Base-by-base conservation (phyloP, 805 yeast species). In the Spathaspora hagerdaliae region DNA sequence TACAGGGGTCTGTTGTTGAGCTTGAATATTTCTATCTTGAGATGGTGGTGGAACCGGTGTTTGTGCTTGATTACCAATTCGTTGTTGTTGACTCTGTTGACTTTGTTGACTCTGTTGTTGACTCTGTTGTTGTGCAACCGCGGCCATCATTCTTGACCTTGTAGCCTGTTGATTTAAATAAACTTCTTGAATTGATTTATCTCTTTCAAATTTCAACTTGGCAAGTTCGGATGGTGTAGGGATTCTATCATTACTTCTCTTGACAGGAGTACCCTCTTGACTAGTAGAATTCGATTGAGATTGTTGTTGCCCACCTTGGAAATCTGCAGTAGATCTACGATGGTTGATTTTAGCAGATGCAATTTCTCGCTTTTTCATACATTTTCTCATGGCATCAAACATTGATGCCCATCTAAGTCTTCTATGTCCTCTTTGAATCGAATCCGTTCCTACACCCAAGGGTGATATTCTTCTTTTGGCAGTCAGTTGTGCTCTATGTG, bases 321-420 rank as follows among this genome's bases (percentile, higher is more conserved):
- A 31, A 19, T 45, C 51, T 10, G 48, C 27, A 19, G 56, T 32
- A 15, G 59, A 48, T 37, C 62, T 50, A 39, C 61, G 55, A 38
- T 60, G 59, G 33, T 52, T 53, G 43, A 63, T 51, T 48, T 69
- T 69, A 4, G 74, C 66, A 8, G 57, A 51, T 4, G 82, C 79
- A 54, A 75, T 81, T 62, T 94, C 99, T 38, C 98, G 75, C 61
- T 91, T 91, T 54, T 88, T 81, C 84, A 91, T 88, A 53, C 85
- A 74, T 65, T 90, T 90, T 47, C 97, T 75, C 69, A 94, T 84
- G 1, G 96, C 97, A 60, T 94, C 99, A 70, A 94, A 88, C 88
- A 94, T 86, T 44, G 96, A 86, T 0, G 96, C 96, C 97, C 97
- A 94, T 52, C 98, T 78, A 48, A 92, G 71, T 44, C 96, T 74